phyloP scores from a whole-genome alignment of 371 early-diverging fungal species.

The Capillidium heterosporum region DNA sequence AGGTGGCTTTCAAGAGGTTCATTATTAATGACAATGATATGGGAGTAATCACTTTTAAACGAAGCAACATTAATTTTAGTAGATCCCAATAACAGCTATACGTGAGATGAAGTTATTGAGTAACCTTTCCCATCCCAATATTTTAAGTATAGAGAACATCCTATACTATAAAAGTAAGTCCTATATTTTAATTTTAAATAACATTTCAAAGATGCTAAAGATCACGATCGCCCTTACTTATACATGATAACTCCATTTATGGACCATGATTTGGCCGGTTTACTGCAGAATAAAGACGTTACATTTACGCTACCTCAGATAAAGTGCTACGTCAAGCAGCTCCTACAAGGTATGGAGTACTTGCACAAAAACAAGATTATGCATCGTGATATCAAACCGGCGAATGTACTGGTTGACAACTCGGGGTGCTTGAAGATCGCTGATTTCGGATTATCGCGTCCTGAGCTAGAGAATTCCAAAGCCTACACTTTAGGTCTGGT shows the following conservation, averaged over 20 bases:
- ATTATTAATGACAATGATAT: slow-evolving; percentile 84
- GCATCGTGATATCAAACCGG: slow-evolving; percentile 70
- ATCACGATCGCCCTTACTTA: not conserved
- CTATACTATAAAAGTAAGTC: slow-evolving; percentile 39
- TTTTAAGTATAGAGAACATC: slow-evolving; percentile 69
- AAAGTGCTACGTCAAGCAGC: slow-evolving; percentile 56
- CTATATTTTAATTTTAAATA: not conserved
- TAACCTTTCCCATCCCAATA: slow-evolving; percentile 60
- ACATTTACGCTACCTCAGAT: slow-evolving; percentile 45
- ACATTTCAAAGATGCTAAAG: not conserved
- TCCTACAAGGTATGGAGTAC: slow-evolving; percentile 71
- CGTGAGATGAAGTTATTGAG: slow-evolving; percentile 88
- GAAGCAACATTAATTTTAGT: not conserved
- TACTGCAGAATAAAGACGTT: slow-evolving; percentile 54
- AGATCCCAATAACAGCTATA: slow-evolving; percentile 88
- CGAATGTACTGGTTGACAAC: slow-evolving; percentile 1
- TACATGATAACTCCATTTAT: slow-evolving; percentile 94
- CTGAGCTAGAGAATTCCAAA: slow-evolving; percentile 8
- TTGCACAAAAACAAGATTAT: slow-evolving; percentile 67
- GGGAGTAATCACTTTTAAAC: slow-evolving; percentile 32
- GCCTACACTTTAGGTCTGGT: slow-evolving; percentile 79
- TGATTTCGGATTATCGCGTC: slow-evolving; percentile 88
- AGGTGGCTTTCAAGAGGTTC: slow-evolving; percentile 80
- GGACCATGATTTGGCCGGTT: slow-evolving; percentile 82
- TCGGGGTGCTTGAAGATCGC: slow-evolving; percentile 48